Evolutionary conservation across 75 land plant genomes (phyloP), one percentile per base, ranked within the genome.

Genomic region (Cunninghamia lanceolata): DNA sequence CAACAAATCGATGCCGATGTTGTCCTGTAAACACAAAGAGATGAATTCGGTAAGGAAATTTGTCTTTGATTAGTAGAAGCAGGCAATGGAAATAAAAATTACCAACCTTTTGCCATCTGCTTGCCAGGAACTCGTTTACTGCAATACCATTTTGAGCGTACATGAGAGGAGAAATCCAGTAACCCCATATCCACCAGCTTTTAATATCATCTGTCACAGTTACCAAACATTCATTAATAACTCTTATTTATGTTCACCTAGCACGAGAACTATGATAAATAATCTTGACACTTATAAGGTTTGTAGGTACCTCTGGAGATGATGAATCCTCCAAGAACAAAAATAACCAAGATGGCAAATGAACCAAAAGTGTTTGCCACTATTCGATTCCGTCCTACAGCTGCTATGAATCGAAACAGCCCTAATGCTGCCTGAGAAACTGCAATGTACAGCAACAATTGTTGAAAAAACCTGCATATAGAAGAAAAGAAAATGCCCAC

Each of bases 291-390:
- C 25, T 79, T 16, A 0, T 25, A 43, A 84, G 39, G 36, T 47
- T 7, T 38, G 25, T 88, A 88, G 85, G 86, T 15, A 90, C 89
- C 87, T 86, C 87, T 93, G 9, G 93, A 85, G 9, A 93, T 83
- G 54, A 93, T 87, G 86, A 93, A 93, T 21, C 94, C 94, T 68
- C 93, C 90, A 25, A 91, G 89, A 56, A 88, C 84, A 45, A 92
- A 89, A 40, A 93, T 47, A 45, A 92, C 89, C 19, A 93, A 76
- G 32, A 92, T 38, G 9, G 87, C 75, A 70, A 89, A 92, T 3
- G 88, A 86, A 14, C 93, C 91, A 21, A 88, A 84, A 43, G 93
- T 90, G 74, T 92, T 93, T 4, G 93, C 89, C 10, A 92, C 73
- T 38, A 92, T 89, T 86, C 89, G 82, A 39, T 89, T 88, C 54